Base-by-base conservation (phyloP, 306 rosid genomes). In the Hylodesmum podocarpum region DNA sequence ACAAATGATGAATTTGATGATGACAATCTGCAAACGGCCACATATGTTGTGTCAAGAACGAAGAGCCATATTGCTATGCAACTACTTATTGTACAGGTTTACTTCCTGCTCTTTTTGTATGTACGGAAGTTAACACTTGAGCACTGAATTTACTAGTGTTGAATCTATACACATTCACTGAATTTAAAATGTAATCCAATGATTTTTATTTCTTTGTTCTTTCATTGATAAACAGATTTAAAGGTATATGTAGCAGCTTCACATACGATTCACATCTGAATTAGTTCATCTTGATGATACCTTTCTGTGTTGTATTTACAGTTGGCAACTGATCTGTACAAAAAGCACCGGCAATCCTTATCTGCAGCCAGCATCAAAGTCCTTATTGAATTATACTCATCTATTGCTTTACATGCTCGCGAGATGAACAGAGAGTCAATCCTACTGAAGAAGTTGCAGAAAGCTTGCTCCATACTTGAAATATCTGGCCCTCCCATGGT, bases 401-500 rank as follows among this genome's bases (percentile, higher is more conserved):
- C 87, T 21, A 47, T 91, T 40, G 73, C 99, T 73, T 81, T 88
- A 36, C 99, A 95, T 84, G 91, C 99, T 36, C 97, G 87, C 28
- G 88, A 82, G 72, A 75, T 95, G 84, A 92, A 84, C 78, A 83
- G 90, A 0, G 92, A 92, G 66, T 77, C 84, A 54, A 66, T 80
- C 74, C 73, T 89, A 81, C 91, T 85, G 76, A 89, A 88, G 85
- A 92, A 95, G 84, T 90, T 95, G 82, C 92, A 91, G 53, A 92
- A 82, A 86, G 88, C 87, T 36, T 95, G 97, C 81, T 89, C 97
- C 57, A 80, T 95, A 85, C 89, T 95, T n/a, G 99, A 91, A 83
- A 83, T 92, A 37, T 85, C 94, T 54, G 86, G 90, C 75, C 99
- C 99, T 0, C 99, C 99, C n/a, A 80, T 89, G 84, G 97, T 95